These are phyloP conservation scores for Coniochaeta sp. DNA, from an alignment of 2,329 filamentous ascomycete genomes.

Conservation along the genomic window DNA sequence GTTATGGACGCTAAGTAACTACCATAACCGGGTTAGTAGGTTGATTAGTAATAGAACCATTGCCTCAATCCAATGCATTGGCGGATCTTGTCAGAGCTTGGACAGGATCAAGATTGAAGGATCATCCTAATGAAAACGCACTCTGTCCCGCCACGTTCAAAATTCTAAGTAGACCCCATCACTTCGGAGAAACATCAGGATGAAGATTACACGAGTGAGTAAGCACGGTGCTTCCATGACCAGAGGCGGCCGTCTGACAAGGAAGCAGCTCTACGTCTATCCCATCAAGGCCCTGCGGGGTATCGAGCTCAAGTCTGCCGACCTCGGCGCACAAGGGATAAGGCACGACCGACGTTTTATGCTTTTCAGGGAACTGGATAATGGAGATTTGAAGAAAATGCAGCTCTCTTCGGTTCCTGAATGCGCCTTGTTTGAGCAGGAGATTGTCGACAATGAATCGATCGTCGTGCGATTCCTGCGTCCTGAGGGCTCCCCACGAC, in stretches of 20 bases:
- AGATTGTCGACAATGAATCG: constrained; percentile 28
- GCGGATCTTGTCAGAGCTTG: no score
- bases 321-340: constrained; percentile 55
- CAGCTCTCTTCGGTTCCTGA: constrained; percentile 50
- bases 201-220: not conserved
- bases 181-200: no score
- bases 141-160: no score
- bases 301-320: constrained; percentile 43
- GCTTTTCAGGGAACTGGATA: constrained; percentile 45
- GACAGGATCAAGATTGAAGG: no score
- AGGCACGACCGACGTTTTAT: constrained; percentile 64
- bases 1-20: no score
- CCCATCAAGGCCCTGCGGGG: constrained; percentile 67
- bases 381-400: constrained; percentile 44
- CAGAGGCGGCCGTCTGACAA: not conserved
- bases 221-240: not conserved
- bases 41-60: no score
- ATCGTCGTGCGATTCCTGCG: constrained; percentile 36
- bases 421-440: constrained; percentile 58
- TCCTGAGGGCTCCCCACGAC: constrained; percentile 15
- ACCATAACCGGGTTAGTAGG: no score
- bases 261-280: constrained; percentile 57
- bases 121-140: no score
- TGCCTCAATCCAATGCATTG: no score
- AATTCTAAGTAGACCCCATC: no score